Evolutionary conservation across 371 early-diverging fungal genomes (phyloP).

Genomic region (Apophysomyces variabilis): DNA sequence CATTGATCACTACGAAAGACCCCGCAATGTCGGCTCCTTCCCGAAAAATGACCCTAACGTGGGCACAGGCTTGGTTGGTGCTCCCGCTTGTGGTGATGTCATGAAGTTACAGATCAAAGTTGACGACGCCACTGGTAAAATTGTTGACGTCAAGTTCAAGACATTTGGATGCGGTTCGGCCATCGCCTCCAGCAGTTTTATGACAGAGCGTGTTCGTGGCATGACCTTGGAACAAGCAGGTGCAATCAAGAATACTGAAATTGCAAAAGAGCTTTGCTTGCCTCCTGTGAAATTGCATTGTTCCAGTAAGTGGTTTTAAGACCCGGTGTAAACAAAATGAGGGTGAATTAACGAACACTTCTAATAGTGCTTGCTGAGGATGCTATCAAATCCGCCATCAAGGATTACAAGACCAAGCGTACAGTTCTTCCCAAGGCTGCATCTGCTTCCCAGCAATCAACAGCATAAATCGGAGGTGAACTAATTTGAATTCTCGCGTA

Average conservation of each 20-base stretch:
- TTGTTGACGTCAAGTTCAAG: constrained; percentile 97
- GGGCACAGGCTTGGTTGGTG: constrained; percentile 99
- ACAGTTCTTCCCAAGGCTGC: constrained; percentile 26
- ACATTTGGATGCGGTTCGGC: constrained; percentile 99
- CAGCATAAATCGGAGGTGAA: constrained; percentile 5
- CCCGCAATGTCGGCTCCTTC: constrained; percentile 97
- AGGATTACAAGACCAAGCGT: constrained; percentile 83
- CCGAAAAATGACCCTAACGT: constrained; percentile 83
- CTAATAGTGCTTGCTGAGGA: constrained; percentile 96
- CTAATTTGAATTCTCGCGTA: background rate
- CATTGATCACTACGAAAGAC: constrained; percentile 93
- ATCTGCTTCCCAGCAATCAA: constrained; percentile 6
- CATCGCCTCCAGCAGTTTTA: constrained; percentile 93
- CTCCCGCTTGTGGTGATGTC: constrained; percentile 99
- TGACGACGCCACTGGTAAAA: constrained; percentile 85
- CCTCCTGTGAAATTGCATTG: constrained; percentile 99
- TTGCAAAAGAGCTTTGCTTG: constrained; percentile 93
- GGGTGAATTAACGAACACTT: background rate
- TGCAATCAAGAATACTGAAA: constrained; percentile 95
- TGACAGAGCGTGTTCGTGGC: constrained; percentile 95
- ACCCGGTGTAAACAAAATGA: background rate
- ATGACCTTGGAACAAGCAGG: constrained; percentile 89
- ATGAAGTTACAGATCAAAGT: constrained; percentile 99
- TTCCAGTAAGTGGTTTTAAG: constrained; percentile 70
- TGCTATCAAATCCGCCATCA: constrained; percentile 97